These are phyloP conservation scores for Cladosporium sp. DNA, from an alignment of 2,329 filamentous ascomycete genomes.

Conservation along the genomic window DNA sequence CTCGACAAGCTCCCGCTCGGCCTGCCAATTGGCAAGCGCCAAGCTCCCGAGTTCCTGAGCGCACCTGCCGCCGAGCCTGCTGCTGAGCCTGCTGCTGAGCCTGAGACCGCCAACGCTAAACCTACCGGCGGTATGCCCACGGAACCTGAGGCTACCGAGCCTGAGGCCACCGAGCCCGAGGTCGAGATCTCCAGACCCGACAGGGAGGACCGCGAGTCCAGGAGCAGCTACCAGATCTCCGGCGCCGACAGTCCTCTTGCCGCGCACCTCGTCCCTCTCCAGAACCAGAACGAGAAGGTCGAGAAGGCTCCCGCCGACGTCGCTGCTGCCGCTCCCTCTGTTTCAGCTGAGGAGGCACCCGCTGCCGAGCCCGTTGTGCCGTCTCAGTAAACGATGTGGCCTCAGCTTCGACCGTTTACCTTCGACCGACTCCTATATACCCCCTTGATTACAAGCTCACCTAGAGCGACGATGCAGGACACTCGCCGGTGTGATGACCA, in stretches of 20 bases:
- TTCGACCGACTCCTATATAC: too few species aligned
- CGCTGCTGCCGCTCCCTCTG: not conserved
- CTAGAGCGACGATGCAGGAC: too few species aligned
- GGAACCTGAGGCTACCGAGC: not conserved
- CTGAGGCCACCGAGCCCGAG: not conserved
- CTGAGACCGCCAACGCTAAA: not conserved
- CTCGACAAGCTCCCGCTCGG: slow-evolving; percentile 1
- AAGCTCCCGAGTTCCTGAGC: not conserved
- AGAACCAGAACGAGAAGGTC: not conserved
- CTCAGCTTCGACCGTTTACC: too few species aligned
- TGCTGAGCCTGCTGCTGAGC: not conserved
- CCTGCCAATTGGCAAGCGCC: not conserved
- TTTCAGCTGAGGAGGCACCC: too few species aligned
- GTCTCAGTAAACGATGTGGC: too few species aligned
- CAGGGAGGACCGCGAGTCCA: not conserved
- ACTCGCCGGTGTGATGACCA: too few species aligned
- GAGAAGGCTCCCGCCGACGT: not conserved
- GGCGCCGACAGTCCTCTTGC: not conserved
- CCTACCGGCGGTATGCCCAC: not conserved
- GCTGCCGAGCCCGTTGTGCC: too few species aligned
- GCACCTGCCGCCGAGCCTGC: not conserved
- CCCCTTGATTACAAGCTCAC: too few species aligned
- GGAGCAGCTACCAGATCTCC: not conserved
- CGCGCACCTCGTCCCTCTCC: not conserved
- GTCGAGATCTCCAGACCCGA: not conserved